A percentile compares a stretch with the other conserved stretches of the same genome.
Evolutionary conservation across 495 filamentous ascomycete genomes (phyloP).

Genomic region (Lasiosphaeria ovina): DNA sequence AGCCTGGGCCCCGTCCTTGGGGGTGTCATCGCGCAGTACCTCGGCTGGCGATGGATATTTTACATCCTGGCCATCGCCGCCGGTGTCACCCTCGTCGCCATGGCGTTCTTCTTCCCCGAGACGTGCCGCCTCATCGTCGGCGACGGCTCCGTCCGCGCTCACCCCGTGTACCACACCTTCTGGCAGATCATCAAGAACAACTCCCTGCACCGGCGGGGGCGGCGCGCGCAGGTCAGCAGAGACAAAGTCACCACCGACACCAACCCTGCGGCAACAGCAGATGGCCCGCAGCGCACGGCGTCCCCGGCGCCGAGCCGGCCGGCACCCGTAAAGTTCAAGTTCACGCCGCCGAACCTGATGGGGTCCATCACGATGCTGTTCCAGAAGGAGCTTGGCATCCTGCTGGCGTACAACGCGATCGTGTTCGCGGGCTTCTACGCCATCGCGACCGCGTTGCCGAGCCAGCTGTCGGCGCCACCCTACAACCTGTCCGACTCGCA

Average conservation of each 20-base stretch:
- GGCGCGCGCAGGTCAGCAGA: background rate
- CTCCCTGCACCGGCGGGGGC: background rate
- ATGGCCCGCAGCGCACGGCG: background rate
- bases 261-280: background rate
- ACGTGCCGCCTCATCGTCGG: conserved; percentile 64
- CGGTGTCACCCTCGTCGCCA: conserved; percentile 38
- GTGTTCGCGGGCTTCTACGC: conserved; percentile 62
- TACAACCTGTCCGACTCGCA: conserved; percentile 60
- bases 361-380: conserved; percentile 57
- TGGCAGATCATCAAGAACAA: conserved; percentile 32
- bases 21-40: conserved; percentile 55
- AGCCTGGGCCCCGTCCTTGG: conserved; percentile 44
- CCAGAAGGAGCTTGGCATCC: conserved; percentile 58
- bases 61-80: conserved; percentile 62
- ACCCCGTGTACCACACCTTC: conserved; percentile 38
- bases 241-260: background rate
- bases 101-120: conserved; percentile 55
- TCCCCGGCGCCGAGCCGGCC: background rate
- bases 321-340: conserved; percentile 28
- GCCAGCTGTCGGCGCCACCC: conserved; percentile 40
- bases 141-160: conserved; percentile 56
- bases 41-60: conserved; percentile 68
- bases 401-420: conserved; percentile 56
- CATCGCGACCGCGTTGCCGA: conserved; percentile 50
- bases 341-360: conserved; percentile 57